Evolutionary conservation across 2,329 filamentous ascomycete genomes (phyloP).

Genomic region (Fusarium xyrophilum): DNA sequence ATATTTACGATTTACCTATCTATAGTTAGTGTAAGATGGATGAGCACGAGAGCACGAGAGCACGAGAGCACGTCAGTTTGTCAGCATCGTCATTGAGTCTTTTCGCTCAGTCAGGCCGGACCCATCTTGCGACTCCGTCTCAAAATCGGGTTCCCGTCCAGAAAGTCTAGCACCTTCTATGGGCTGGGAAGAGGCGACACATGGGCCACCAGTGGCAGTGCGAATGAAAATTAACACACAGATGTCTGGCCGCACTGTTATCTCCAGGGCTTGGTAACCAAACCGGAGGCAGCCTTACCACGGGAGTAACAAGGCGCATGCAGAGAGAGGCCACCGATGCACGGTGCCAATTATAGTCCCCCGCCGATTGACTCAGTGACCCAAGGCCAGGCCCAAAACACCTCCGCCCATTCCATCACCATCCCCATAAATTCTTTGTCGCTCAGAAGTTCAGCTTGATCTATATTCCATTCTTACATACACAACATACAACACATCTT

Average conservation of each 20-base stretch:
- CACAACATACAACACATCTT: conserved; percentile 23
- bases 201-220: conserved; percentile 37
- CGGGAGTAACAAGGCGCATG: conserved; percentile 18
- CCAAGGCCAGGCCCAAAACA: conserved; percentile 8
- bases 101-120: conserved; percentile 11
- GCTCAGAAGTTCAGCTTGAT: conserved; percentile 29
- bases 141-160: conserved; percentile 3
- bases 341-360: conserved; percentile 35
- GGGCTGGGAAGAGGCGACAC: conserved; percentile 13
- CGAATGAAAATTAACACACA: conserved; percentile 16
- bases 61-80: neutral
- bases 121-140: neutral
- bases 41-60: conserved; percentile 12
- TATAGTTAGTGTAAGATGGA: neutral
- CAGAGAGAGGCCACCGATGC: conserved; percentile 30
- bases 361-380: conserved; percentile 51
- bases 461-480: conserved; percentile 23
- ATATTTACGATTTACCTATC: neutral
- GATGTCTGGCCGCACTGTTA: neutral
- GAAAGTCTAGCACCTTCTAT: conserved; percentile 45
- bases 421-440: conserved; percentile 43
- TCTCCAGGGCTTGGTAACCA: conserved; percentile 2
- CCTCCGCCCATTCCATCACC: conserved; percentile 44
- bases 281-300: conserved; percentile 20
- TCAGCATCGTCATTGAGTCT: conserved; percentile 31